phyloP scores from a whole-genome alignment of 2,329 filamentous ascomycete genomes.

The Xylariaceae sp. region DNA sequence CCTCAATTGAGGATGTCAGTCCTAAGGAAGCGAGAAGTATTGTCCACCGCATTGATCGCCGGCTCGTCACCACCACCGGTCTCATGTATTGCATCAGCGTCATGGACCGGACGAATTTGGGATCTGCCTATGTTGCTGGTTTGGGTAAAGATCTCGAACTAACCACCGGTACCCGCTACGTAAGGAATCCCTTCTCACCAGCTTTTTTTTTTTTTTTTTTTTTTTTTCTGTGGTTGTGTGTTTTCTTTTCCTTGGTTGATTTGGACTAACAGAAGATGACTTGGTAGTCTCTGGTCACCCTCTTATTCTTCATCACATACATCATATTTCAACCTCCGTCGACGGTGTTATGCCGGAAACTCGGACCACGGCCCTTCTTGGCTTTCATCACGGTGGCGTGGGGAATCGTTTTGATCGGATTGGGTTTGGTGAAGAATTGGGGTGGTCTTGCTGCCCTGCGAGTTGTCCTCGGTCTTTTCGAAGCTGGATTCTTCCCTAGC shows the following conservation, averaged over 20 bases:
- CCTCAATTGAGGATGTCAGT: conserved; percentile 42
- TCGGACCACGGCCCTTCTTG: conserved; percentile 57
- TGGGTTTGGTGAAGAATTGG: conserved; percentile 56
- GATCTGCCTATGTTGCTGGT: conserved; percentile 64
- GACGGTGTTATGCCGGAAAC: conserved; percentile 60
- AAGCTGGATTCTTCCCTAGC: conserved; percentile 65
- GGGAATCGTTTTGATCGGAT: conserved; percentile 58
- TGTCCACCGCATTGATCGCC: conserved; percentile 62
- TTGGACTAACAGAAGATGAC: conserved; percentile 4
- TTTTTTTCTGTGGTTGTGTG: background rate
- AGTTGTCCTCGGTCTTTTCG: conserved; percentile 56
- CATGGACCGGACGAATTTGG: conserved; percentile 75
- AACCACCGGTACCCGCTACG: conserved; percentile 35
- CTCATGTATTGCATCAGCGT: conserved; percentile 68
- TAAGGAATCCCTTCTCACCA: conserved; percentile 9
- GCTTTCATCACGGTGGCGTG: conserved; percentile 51
- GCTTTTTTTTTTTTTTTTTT: background rate
- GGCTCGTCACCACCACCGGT: conserved; percentile 56
- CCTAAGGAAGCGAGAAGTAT: conserved; percentile 60
- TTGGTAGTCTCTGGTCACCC: conserved; percentile 52
- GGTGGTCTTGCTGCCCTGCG: conserved; percentile 49
- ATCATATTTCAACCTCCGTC: conserved; percentile 66
- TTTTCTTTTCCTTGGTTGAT: background rate
- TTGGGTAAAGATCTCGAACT: conserved; percentile 46
- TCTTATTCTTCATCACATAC: conserved; percentile 72